Base-by-base conservation (phyloP, 257 asterid genomes). In the Orobanche coerulescens region DNA sequence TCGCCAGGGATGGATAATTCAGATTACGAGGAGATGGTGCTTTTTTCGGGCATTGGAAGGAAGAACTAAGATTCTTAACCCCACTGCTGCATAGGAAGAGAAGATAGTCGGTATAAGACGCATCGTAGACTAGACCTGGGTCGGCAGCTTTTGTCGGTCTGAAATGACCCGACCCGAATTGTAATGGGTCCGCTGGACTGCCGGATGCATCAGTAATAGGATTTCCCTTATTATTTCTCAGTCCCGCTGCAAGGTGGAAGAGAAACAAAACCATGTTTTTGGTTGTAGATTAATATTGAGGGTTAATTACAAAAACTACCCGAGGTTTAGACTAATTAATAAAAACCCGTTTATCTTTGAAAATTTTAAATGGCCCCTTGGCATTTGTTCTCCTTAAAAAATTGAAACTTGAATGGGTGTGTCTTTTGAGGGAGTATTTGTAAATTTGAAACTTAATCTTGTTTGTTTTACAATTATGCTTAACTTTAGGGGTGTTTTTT, bases 111-210 rank as follows among this genome's bases (percentile, higher is more conserved):
- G 54, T 48, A 69, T 85, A 80, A 26, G 97, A 81, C 33, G 96
- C 92, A n/a, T 87, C 84, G 13, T 91, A 91, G 36, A 91, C 73
- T 7, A 91, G 88, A 10, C 96, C 96, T 0, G 95, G 96, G 68
- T 91, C 97, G 0, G 81, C 94, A 63, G 97, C 97, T 69, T 85
- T 87, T 22, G 86, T 37, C 13, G 97, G 97, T 49, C 86, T 68
- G 75, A 91, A 85, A 57, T 87, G 97, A 23, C 97, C 96, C 9
- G 94, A 76, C 2, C 97, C 97, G 5, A 72, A 80, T 58, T 86
- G 97, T 78, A 84, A 92, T 0, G 95, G 95, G 74, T 86, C 82
- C 14, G 95, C 96, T 16, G 87, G 81, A 7, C 42, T 55, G 42
- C 95, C 89, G 0, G 73, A 69, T 61, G 84, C 77, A 64, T 84